Percentiles rank a stretch among this genome's conserved stretches.
Conservation (phyloP, 1,139 yeast genomes). For the Lodderomyces parapsilosis region DNA sequence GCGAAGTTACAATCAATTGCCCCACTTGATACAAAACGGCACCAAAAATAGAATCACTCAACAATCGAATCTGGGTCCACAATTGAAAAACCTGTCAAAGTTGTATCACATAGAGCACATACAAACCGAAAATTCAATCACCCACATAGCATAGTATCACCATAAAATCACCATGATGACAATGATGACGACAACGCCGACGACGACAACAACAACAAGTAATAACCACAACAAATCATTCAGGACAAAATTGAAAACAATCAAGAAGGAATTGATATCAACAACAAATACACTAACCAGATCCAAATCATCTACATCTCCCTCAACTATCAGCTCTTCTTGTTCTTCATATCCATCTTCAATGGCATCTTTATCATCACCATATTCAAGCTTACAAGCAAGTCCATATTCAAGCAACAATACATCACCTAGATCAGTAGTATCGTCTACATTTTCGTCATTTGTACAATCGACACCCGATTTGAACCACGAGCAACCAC, state of each 20-base stretch:
- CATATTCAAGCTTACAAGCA: neutral
- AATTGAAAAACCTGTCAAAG: too few species aligned
- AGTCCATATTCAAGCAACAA: neutral
- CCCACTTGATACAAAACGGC: too few species aligned
- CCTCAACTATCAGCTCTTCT: neutral
- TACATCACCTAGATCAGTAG: slow-evolving; percentile 1
- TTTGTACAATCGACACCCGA: neutral
- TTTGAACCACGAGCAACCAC: neutral
- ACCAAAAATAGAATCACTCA: too few species aligned
- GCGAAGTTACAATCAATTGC: too few species aligned
- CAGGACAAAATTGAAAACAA: slow-evolving; percentile 2
- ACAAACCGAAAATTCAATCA: neutral
- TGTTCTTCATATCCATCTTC: neutral
- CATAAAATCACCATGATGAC: too few species aligned
- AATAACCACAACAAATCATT: slow-evolving; percentile 1
- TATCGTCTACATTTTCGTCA: neutral
- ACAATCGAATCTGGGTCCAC: too few species aligned
- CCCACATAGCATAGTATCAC: too few species aligned
- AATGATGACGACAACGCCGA: neutral
- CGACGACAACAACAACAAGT: too few species aligned
- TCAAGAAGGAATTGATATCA: slow-evolving; percentile 2
- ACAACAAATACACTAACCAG: neutral
- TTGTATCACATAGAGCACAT: too few species aligned
- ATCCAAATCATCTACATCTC: neutral
- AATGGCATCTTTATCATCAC: neutral